Base-by-base conservation (phyloP, 1,284 basidiomycete genomes). In the Cutaneotrichosporon arboriforme region DNA sequence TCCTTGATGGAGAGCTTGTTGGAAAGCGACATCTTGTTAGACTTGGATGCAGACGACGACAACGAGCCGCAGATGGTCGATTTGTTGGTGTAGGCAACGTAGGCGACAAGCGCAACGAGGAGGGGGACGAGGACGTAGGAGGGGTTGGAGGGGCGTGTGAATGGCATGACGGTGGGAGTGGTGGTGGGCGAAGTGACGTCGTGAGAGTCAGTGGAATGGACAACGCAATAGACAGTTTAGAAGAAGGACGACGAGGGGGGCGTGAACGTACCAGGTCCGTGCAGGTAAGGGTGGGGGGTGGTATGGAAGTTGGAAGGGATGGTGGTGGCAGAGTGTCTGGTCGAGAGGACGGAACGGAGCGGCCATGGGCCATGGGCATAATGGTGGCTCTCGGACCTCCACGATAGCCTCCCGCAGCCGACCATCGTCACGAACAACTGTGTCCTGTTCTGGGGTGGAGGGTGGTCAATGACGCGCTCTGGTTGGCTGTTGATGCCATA, bases 1-100 rank as follows among this genome's bases (percentile, higher is more conserved):
- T 97, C 94, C 63, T 85, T 88, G 78, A 98, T 91, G 62, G 86
- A 81, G 65, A 94, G 83, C 76, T 94, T 97, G 80, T 86, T 91
- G 37, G 93, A 86, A 76, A 97, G 87, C 62, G 93, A 97, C 93
- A 96, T 97, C 76, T 76, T 81, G 67, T 38, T 37, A 35, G 22
- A 21, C n/a, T 17, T 42, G 31, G 40, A 43, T 14, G n/a, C 17
- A 15, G 26, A 15, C 13, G 46, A 39, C 13, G 38, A 26, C 12
- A 31, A 41, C 15, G 34, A 34, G 8, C 21, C n/a, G 26, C 42
- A 44, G 42, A 41, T 12, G 13, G 44, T 7, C n/a, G 21, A 31
- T 12, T 33, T 31, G 43, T 45, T 45, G n/a, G 48, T 23, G 48
- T 49, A 49, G 20, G 47, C 47, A 13, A 46, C 17, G 38, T 52